Evolutionary conservation across 306 rosid species (phyloP).

Genomic region (Cicer bijugum): DNA sequence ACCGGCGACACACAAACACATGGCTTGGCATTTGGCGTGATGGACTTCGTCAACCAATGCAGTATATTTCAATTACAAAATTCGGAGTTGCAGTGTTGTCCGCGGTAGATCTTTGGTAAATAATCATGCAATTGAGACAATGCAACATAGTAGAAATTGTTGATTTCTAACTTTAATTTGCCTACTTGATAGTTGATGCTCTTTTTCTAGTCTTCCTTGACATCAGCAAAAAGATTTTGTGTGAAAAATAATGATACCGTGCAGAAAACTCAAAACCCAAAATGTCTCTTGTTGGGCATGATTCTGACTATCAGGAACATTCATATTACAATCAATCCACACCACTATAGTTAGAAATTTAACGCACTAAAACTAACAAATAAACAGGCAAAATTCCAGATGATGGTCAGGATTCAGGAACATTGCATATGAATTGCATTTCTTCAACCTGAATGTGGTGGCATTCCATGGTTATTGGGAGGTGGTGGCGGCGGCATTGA

Average conservation of each 20-base stretch:
- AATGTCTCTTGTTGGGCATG: conserved; percentile 10
- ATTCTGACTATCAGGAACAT: conserved; percentile 9
- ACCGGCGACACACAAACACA: no score
- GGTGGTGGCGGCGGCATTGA: conserved; percentile 78
- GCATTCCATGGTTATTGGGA: conserved; percentile 52
- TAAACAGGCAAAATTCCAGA: conserved; percentile 35
- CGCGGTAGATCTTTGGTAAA: no score
- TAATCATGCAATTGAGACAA: no score
- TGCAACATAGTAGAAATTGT: no score
- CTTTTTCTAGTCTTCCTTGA: no score
- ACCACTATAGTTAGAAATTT: conserved; percentile 37
- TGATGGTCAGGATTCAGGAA: conserved; percentile 2
- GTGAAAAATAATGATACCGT: neutral
- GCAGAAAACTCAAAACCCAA: neutral
- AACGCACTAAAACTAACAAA: conserved; percentile 39
- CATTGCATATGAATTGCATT: conserved; percentile 28
- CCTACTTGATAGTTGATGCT: no score
- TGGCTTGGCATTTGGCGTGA: no score
- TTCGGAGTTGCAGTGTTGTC: no score
- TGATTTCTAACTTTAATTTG: no score
- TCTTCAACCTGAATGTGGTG: conserved; percentile 56
- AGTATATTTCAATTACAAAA: no score
- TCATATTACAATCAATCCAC: conserved; percentile 38
- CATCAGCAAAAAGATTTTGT: no score
- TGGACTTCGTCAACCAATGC: no score